A percentile compares a stretch with the other conserved stretches of the same genome.
These are phyloP conservation scores for Skeletonema costatum DNA, from an alignment of 108 stramenopile species.

Conservation along the genomic window DNA sequence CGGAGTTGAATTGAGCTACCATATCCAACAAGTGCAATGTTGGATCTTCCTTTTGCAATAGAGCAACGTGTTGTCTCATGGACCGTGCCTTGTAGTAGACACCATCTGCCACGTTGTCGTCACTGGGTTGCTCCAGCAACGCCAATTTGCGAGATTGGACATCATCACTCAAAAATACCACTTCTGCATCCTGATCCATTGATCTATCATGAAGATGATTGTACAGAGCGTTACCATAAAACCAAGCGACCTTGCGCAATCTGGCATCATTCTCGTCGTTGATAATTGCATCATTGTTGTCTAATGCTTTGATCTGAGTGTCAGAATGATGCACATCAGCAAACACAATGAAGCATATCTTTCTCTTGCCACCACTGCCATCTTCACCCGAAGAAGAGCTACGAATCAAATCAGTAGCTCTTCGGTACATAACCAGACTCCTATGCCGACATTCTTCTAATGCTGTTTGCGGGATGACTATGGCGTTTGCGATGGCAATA, in stretches of 20 bases:
- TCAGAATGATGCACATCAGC: slow-evolving; percentile 81
- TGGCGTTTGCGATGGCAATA: slow-evolving; percentile 61
- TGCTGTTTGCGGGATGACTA: slow-evolving; percentile 87
- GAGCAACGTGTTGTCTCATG: slow-evolving; percentile 63
- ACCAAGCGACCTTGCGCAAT: slow-evolving; percentile 71
- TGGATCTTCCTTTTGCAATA: slow-evolving; percentile 69
- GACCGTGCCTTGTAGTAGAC: slow-evolving; percentile 44
- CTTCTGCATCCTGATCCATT: slow-evolving; percentile 47
- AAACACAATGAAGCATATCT: slow-evolving; percentile 69
- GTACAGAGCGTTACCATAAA: slow-evolving; percentile 59
- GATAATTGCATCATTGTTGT: slow-evolving; percentile 30
- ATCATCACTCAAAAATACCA: slow-evolving; percentile 83
- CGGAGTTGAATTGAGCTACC: slow-evolving; percentile 73
- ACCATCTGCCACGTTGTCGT: slow-evolving; percentile 4
- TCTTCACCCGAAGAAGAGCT: slow-evolving; percentile 37
- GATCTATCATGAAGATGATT: neutral
- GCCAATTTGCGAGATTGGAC: slow-evolving; percentile 58
- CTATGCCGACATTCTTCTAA: slow-evolving; percentile 77
- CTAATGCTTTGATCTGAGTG: slow-evolving; percentile 43
- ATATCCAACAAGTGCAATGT: slow-evolving; percentile 66
- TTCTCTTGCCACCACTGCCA: slow-evolving; percentile 17
- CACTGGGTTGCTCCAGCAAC: slow-evolving; percentile 29
- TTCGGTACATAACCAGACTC: slow-evolving; percentile 74
- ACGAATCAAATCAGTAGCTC: slow-evolving; percentile 70
- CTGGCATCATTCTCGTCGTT: slow-evolving; percentile 87